A percentile compares a stretch with the other conserved stretches of the same genome.
Evolutionary conservation across 2,329 filamentous ascomycete genomes (phyloP).

Genomic region (Zarea fungicola): DNA sequence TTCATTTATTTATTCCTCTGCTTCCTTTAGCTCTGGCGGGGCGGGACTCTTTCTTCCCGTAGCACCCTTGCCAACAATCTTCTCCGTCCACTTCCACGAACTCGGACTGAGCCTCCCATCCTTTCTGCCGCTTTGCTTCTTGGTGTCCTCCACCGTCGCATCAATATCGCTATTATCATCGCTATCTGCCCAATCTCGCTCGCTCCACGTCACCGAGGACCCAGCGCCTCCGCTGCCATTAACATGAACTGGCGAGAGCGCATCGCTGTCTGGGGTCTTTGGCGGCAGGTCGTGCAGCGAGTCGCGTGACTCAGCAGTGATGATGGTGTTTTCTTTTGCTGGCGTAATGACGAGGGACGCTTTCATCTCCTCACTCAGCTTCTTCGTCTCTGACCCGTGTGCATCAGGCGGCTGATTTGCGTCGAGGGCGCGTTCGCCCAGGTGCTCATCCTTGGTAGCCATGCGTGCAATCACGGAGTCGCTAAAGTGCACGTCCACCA

Average conservation of each 20-base stretch:
- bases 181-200: slow-evolving; percentile 57
- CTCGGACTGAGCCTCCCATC: slow-evolving; percentile 13
- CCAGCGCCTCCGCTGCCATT: not conserved
- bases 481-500: slow-evolving; percentile 91
- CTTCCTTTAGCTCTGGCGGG: not conserved
- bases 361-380: slow-evolving; percentile 8
- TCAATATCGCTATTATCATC: slow-evolving; percentile 34
- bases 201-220: slow-evolving; percentile 61
- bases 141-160: slow-evolving; percentile 6
- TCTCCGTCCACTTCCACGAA: slow-evolving; percentile 50
- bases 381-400: slow-evolving; percentile 61
- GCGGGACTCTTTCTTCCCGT: slow-evolving; percentile 24
- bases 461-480: slow-evolving; percentile 59
- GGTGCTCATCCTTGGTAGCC: slow-evolving; percentile 61
- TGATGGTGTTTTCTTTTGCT: not conserved
- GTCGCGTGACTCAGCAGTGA: slow-evolving; percentile 34
- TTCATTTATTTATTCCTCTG: not conserved
- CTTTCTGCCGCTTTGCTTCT: slow-evolving; percentile 1
- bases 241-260: slow-evolving; percentile 14
- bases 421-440: slow-evolving; percentile 63
- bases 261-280: slow-evolving; percentile 8
- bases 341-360: not conserved
- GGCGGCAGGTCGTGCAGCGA: slow-evolving; percentile 41
- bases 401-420: slow-evolving; percentile 50
- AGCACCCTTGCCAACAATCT: slow-evolving; percentile 43